Evolutionary conservation across 75 land plant species (phyloP), one percentile per base, ranked within the genome.

Genomic region (Picea glauca): DNA sequence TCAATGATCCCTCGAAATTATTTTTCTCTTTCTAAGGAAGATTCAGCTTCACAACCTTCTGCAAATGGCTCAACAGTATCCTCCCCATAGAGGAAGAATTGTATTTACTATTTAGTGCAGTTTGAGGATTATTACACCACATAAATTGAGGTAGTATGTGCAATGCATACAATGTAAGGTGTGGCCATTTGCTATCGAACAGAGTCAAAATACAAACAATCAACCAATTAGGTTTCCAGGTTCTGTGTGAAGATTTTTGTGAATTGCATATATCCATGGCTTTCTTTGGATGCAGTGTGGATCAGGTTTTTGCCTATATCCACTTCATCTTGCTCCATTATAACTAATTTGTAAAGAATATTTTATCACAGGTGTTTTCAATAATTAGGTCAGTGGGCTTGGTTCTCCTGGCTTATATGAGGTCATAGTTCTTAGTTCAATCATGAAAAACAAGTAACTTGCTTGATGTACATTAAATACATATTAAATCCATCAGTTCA

Each of bases 1-100:
- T 88, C 87, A 11, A 78, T 77, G n/a, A 91, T 96, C 13, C 96
- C 96, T 62, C 85, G 85, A 64, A 96, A 94, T 83, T 90, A 94
- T 83, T 90, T 83, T 8, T 90, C 93, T 58, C 82, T 93, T 1
- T 79, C 91, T 1, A 91, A 93, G 61, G 95, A 93, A 50, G 95
- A 93, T 83, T 83, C 89, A 77, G 66, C 81, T 56, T 92, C 94
- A 20, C 87, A 85, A 62, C 73, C 84, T 38, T 90, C 92, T 21
- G 86, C 83, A 13, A 43, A 77, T 58, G 91, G 82, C 5, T 62
- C 84, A 14, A 64, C 65, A 80, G 75, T 84, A 32, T 75, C 80
- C 76, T 81, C 91, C 59, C 86, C 91, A 26, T 89, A 73, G 74
- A 43, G 18, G n/a, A 43, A 70, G 43, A 3, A 11, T 35, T 43